Conservation (phyloP, 1,139 yeast genomes). For the Zygoascus meyerae region DNA sequence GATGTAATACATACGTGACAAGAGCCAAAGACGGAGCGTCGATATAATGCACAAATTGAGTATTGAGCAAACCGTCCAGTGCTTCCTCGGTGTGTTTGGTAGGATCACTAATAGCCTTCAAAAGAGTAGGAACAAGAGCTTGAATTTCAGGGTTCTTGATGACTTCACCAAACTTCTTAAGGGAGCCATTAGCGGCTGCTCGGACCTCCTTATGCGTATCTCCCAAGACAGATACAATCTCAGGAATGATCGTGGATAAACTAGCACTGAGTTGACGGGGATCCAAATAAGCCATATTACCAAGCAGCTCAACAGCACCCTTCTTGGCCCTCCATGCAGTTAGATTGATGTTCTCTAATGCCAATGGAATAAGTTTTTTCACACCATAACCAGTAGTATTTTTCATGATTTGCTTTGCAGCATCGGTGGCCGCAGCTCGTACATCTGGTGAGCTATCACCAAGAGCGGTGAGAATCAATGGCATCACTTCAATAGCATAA, state of each 20-base stretch:
- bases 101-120: slow-evolving; percentile 95
- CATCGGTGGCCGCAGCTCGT: slow-evolving; percentile 79
- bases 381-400: slow-evolving; percentile 91
- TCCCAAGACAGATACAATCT: slow-evolving; percentile 88
- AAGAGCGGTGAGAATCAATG: slow-evolving; percentile 67
- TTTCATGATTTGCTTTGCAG: slow-evolving; percentile 85
- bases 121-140: slow-evolving; percentile 76
- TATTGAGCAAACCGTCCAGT: slow-evolving; percentile 74
- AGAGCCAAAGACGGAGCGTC: slow-evolving; percentile 97
- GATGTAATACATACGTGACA: slow-evolving; percentile 86
- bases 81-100: slow-evolving; percentile 85
- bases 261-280: slow-evolving; percentile 91
- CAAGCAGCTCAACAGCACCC: slow-evolving; percentile 92
- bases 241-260: slow-evolving; percentile 85
- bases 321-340: slow-evolving; percentile 95
- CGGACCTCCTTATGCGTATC: slow-evolving; percentile 97
- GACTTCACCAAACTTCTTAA: slow-evolving; percentile 92
- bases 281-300: slow-evolving; percentile 96
- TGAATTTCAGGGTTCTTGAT: slow-evolving; percentile 97
- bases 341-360: slow-evolving; percentile 68
- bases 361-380: slow-evolving; percentile 83
- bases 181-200: slow-evolving; percentile 84
- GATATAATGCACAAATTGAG: slow-evolving; percentile 94
- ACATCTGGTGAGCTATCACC: slow-evolving; percentile 87
- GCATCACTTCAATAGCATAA: slow-evolving; percentile 81